A percentile compares a stretch with the other conserved stretches of the same genome.
These are phyloP conservation scores for Suillus sp. DNA, from an alignment of 768 basidiomycete species.

Conservation along the genomic window DNA sequence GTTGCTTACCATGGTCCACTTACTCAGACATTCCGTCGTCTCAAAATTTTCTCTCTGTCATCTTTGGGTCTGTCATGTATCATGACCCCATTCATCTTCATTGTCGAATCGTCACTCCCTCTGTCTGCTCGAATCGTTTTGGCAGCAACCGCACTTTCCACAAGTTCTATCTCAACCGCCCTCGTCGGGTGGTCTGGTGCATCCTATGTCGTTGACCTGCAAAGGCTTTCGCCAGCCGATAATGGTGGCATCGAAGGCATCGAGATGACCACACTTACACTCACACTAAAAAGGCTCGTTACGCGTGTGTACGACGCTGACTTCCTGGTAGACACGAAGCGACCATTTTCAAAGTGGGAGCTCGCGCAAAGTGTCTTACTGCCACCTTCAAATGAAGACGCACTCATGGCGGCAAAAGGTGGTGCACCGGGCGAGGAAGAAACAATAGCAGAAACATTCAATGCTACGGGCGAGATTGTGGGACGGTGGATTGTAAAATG, in stretches of 20 bases:
- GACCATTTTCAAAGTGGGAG: constrained; percentile 83
- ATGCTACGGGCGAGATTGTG: constrained; percentile 56
- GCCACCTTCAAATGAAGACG: constrained; percentile 38
- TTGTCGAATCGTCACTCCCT: constrained; percentile 79
- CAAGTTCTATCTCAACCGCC: constrained; percentile 72
- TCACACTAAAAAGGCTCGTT: constrained; percentile 57
- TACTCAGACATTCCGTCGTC: constrained; percentile 66
- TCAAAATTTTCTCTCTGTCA: constrained; percentile 83
- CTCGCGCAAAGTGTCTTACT: constrained; percentile 58
- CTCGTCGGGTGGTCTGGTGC: constrained; percentile 71
- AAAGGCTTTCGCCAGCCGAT: constrained; percentile 47
- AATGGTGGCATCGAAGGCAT: constrained; percentile 52
- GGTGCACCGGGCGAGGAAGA: constrained; percentile 58
- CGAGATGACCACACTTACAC: constrained; percentile 69
- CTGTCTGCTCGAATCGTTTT: constrained; percentile 66
- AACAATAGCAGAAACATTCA: constrained; percentile 77
- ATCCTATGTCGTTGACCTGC: constrained; percentile 72
- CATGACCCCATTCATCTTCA: constrained; percentile 79
- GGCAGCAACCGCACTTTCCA: constrained; percentile 68
- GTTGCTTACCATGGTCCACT: constrained; percentile 72
- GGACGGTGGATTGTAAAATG: constrained; percentile 83
- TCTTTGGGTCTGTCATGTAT: constrained; percentile 70
- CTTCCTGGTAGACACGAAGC: constrained; percentile 64
- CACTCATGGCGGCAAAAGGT: constrained; percentile 31
- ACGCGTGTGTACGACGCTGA: constrained; percentile 77